Evolutionary conservation across 768 basidiomycete species (phyloP).

Genomic region (Daedaleopsis sinensis): DNA sequence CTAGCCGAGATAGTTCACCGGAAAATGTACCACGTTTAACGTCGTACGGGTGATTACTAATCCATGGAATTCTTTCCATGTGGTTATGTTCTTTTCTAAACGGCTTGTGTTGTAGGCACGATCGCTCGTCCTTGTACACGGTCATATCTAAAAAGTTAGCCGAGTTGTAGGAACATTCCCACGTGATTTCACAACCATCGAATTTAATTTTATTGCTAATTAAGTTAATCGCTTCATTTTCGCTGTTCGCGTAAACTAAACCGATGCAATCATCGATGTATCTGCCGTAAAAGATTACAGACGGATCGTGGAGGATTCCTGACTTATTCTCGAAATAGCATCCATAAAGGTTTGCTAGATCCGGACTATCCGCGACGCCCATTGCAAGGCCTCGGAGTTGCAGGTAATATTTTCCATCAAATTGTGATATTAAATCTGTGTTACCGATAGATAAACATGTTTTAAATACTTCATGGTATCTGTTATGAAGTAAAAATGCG

Average conservation of each 20-base stretch:
- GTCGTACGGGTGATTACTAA: conserved; percentile 13
- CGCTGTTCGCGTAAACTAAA: conserved; percentile 5
- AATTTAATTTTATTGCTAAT: conserved; percentile 1
- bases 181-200: conserved; percentile 20
- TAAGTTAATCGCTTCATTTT: neutral
- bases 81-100: conserved; percentile 20
- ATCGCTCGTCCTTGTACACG: conserved; percentile 26
- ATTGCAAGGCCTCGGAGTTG: conserved; percentile 23
- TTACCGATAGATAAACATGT: conserved; percentile 22
- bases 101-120: conserved; percentile 12
- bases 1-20: conserved; percentile 24
- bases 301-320: conserved; percentile 12
- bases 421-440: conserved; percentile 28
- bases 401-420: conserved; percentile 24
- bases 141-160: conserved; percentile 34
- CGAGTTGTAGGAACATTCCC: neutral
- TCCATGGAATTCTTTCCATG: conserved; percentile 24
- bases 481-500: no score
- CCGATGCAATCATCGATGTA: conserved; percentile 39
- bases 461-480: conserved; percentile 23
- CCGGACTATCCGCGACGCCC: conserved; percentile 31
- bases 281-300: conserved; percentile 31
- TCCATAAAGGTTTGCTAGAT: conserved; percentile 37
- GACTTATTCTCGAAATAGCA: conserved; percentile 22
- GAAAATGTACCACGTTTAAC: conserved; percentile 23